A percentile compares a stretch with the other conserved stretches of the same genome.
phyloP scores from a whole-genome alignment of 495 filamentous ascomycete genomes.

The Neurospora pannonica region DNA sequence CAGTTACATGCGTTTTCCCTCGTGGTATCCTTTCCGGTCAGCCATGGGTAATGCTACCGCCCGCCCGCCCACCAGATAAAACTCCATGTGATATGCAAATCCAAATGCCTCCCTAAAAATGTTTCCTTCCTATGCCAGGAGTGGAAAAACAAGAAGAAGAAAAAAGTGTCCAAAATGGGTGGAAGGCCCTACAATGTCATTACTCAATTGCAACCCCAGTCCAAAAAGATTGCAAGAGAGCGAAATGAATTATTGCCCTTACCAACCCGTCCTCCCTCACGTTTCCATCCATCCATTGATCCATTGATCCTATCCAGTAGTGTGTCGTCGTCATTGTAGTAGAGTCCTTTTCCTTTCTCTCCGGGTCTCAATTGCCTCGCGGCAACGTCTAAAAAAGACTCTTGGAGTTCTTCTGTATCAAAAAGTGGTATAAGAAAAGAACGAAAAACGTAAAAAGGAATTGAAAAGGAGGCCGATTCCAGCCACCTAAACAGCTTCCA shows the following conservation, averaged over 20 bases:
- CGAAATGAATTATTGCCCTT: background rate
- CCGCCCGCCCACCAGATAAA: background rate
- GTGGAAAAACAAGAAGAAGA: background rate
- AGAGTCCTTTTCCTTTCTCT: background rate
- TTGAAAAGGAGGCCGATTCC: slow-evolving; percentile 13
- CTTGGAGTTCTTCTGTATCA: background rate
- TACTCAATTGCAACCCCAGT: slow-evolving; percentile 5
- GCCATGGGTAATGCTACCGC: background rate
- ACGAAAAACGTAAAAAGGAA: background rate
- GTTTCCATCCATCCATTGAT: background rate
- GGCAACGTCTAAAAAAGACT: slow-evolving; percentile 15
- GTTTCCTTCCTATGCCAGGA: background rate
- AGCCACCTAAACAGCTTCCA: slow-evolving; percentile 9
- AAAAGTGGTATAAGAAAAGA: background rate
- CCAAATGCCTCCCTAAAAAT: background rate
- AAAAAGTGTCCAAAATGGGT: background rate
- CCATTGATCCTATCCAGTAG: slow-evolving; percentile 1
- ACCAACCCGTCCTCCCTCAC: background rate
- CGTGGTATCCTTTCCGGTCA: background rate
- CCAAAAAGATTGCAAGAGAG: slow-evolving; percentile 9
- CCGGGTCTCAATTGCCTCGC: slow-evolving; percentile 16
- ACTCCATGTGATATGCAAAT: background rate
- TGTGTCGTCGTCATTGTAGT: slow-evolving; percentile 4
- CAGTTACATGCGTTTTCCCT: background rate
- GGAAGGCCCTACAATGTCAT: background rate